These are phyloP conservation scores for Cercospora beticola DNA, from an alignment of 2,329 filamentous ascomycete species.

Conservation along the genomic window DNA sequence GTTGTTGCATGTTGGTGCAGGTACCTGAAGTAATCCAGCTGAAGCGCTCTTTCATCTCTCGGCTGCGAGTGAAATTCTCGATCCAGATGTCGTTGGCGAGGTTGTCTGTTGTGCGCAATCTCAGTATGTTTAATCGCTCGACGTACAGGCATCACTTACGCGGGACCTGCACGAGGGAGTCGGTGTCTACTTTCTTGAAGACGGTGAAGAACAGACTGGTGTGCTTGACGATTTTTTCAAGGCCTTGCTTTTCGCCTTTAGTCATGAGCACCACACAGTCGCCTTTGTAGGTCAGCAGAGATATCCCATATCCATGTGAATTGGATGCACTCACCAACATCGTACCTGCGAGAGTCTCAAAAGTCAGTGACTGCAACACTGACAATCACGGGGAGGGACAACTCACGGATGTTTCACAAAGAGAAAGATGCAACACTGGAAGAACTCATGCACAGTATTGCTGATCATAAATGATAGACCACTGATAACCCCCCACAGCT, in stretches of 20 bases:
- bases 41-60: slow-evolving; percentile 39
- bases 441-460: slow-evolving; percentile 86
- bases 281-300: not conserved
- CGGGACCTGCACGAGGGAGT: slow-evolving; percentile 37
- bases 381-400: not conserved
- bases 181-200: slow-evolving; percentile 35
- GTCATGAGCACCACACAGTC: not conserved
- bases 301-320: not conserved
- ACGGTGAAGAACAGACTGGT: slow-evolving; percentile 39
- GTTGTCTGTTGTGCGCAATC: slow-evolving; percentile 25
- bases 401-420: slow-evolving; percentile 89
- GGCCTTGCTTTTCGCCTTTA: slow-evolving; percentile 12
- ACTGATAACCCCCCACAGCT: slow-evolving; percentile 27
- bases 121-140: not conserved
- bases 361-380: not conserved
- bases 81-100: slow-evolving; percentile 41
- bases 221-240: slow-evolving; percentile 35
- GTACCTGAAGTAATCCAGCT: slow-evolving; percentile 31
- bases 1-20: slow-evolving; percentile 35
- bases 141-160: slow-evolving; percentile 15
- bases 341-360: slow-evolving; percentile 45
- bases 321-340: slow-evolving; percentile 42
- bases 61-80: slow-evolving; percentile 40
- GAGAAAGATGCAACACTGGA: slow-evolving; percentile 96
- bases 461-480: slow-evolving; percentile 84